A percentile compares a stretch with the other conserved stretches of the same genome.
phyloP scores from a whole-genome alignment of 345 rosid genomes.

The Populus simonii region DNA sequence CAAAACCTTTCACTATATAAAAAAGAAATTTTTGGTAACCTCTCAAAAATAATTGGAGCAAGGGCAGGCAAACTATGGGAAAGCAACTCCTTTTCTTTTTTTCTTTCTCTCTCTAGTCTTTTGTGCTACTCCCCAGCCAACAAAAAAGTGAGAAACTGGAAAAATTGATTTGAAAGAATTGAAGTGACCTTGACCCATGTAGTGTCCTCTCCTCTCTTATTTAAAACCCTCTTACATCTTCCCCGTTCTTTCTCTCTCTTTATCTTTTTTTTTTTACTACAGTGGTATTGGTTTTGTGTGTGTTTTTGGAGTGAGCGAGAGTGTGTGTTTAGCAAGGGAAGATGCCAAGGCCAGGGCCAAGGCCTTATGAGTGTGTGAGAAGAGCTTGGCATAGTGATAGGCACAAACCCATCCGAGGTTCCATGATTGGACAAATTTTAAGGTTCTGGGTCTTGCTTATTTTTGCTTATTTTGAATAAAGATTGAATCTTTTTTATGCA shows the following conservation, averaged over 20 bases:
- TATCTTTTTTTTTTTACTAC: background rate
- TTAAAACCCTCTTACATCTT: background rate
- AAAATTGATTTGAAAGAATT: slow-evolving; percentile 24
- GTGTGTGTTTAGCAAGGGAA: slow-evolving; percentile 12
- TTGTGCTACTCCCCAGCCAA: slow-evolving; percentile 32
- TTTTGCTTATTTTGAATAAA: slow-evolving; percentile 1
- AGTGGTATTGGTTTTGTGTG: background rate
- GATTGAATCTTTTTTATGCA: slow-evolving; percentile 9
- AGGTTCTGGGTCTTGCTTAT: slow-evolving; percentile 50
- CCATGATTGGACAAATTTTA: slow-evolving; percentile 85
- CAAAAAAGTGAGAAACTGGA: slow-evolving; percentile 25
- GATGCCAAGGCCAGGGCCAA: slow-evolving; percentile 95
- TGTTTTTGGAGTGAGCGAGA: background rate
- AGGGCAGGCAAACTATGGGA: slow-evolving; percentile 22
- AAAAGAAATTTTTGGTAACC: background rate
- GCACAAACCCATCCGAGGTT: slow-evolving; percentile 84
- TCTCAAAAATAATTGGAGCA: slow-evolving; percentile 28
- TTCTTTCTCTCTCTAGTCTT: slow-evolving; percentile 5
- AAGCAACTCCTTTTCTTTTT: slow-evolving; percentile 30
- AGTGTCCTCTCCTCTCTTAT: background rate
- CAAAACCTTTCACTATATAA: background rate
- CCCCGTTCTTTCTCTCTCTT: background rate
- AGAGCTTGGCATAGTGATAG: slow-evolving; percentile 98
- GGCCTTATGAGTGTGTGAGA: slow-evolving; percentile 92
- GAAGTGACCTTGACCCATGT: slow-evolving; percentile 33